Percentiles rank a stretch among this genome's conserved stretches.
These are phyloP conservation scores for Aspergillus bridgeri DNA, from an alignment of 495 filamentous ascomycete genomes.

Conservation along the genomic window DNA sequence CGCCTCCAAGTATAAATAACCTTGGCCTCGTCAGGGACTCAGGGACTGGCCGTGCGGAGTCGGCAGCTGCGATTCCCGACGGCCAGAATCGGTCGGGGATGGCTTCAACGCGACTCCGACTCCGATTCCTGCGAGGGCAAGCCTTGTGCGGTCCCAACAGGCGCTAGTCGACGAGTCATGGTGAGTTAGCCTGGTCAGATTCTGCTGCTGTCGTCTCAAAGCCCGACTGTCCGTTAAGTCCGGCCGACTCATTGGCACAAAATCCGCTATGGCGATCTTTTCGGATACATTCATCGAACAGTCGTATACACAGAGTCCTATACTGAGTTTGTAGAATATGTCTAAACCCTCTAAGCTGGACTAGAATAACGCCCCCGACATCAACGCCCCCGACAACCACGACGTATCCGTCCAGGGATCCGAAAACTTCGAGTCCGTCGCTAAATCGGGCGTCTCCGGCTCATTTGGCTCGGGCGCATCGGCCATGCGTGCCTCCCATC, in stretches of 20 bases:
- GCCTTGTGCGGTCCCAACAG: too few species aligned
- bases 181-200: too few species aligned
- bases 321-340: too few species aligned
- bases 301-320: too few species aligned
- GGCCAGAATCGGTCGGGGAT: not conserved
- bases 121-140: not conserved
- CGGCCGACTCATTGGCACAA: too few species aligned
- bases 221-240: too few species aligned
- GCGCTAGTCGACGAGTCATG: not conserved
- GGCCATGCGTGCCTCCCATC: not conserved
- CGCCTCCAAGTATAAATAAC: too few species aligned
- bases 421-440: not conserved
- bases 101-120: not conserved
- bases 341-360: too few species aligned
- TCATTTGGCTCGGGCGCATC: not conserved
- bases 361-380: not conserved
- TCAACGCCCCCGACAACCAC: not conserved
- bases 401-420: not conserved
- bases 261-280: too few species aligned
- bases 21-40: too few species aligned
- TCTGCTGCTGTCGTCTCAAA: too few species aligned
- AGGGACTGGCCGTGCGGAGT: not conserved
- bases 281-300: too few species aligned
- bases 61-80: not conserved
- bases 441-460: not conserved